Percentiles rank a stretch among this genome's conserved stretches.
These are phyloP conservation scores for Neoscytalidium dimidiatum DNA, from an alignment of 2,329 filamentous ascomycete species.

Conservation along the genomic window DNA sequence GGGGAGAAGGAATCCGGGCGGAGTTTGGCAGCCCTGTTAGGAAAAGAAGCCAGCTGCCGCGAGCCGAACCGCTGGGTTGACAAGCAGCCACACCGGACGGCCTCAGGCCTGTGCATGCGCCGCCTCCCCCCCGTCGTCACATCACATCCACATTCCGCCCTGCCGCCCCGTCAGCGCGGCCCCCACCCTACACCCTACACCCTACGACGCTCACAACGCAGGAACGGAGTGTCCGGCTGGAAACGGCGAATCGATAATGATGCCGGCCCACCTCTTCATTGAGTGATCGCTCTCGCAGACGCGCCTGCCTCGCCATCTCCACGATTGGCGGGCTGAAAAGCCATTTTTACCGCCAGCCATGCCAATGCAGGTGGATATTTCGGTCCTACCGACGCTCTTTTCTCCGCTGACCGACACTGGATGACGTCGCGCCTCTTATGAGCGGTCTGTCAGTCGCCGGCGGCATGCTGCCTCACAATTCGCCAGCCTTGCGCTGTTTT, in stretches of 20 bases:
- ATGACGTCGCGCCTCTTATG: neutral
- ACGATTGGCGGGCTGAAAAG: neutral
- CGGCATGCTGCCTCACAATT: neutral
- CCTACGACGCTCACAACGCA: neutral
- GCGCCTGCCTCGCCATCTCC: neutral
- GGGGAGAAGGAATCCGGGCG: neutral
- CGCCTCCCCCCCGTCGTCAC: neutral
- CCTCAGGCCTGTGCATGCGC: neutral
- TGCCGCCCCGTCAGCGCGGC: neutral
- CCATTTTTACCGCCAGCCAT: neutral
- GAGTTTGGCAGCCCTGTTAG: neutral
- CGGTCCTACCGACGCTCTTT: neutral
- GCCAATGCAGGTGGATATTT: neutral
- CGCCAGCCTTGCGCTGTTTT: neutral
- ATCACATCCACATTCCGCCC: neutral
- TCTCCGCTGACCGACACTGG: neutral
- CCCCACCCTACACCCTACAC: neutral
- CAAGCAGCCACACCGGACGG: constrained; percentile 2
- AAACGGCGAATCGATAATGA: constrained; percentile 2
- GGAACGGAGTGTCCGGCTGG: constrained; percentile 4
- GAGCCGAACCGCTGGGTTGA: constrained; percentile 15
- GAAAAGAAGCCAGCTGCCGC: neutral
- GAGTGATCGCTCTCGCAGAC: neutral
- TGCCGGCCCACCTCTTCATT: neutral
- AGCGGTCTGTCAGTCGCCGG: neutral